A percentile compares a stretch with the other conserved stretches of the same genome.
Evolutionary conservation across 2,329 filamentous ascomycete species (phyloP).

Genomic region (Aspergillus sergii): DNA sequence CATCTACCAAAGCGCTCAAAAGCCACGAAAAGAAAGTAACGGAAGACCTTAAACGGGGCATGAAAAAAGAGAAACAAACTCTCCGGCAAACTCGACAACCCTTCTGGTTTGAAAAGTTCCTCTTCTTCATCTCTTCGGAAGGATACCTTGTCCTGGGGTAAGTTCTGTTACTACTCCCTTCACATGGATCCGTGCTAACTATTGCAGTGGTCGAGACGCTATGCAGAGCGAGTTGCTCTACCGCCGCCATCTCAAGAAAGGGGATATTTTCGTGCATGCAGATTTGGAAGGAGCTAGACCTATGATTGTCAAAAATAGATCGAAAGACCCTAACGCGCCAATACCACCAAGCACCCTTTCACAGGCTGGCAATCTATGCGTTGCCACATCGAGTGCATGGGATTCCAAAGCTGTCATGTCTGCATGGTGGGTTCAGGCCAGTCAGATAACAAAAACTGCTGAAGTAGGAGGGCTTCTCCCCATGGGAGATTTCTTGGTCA

Average conservation of each 20-base stretch:
- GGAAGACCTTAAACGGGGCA: conserved; percentile 78
- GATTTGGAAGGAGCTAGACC: conserved; percentile 81
- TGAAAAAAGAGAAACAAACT: conserved; percentile 90
- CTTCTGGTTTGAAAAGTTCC: conserved; percentile 97
- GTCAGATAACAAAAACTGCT: conserved; percentile 87
- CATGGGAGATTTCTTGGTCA: conserved; percentile 76
- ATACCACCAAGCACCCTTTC: conserved; percentile 89
- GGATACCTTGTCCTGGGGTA: conserved; percentile 84
- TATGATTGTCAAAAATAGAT: conserved; percentile 89
- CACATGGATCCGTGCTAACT: conserved; percentile 14
- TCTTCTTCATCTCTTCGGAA: conserved; percentile 93
- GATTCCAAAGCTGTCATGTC: conserved; percentile 95
- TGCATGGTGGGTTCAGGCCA: conserved; percentile 90
- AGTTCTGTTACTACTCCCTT: conserved; percentile 13
- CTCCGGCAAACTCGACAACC: conserved; percentile 79
- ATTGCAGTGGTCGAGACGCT: conserved; percentile 70
- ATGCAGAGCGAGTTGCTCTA: conserved; percentile 94
- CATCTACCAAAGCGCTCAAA: conserved; percentile 80
- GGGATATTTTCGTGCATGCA: conserved; percentile 89
- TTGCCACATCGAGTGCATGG: conserved; percentile 89
- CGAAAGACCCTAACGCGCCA: conserved; percentile 74
- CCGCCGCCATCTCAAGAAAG: conserved; percentile 78
- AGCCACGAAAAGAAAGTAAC: conserved; percentile 87
- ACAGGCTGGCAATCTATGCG: conserved; percentile 82
- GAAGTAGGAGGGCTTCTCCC: conserved; percentile 78